A percentile compares a stretch with the other conserved stretches of the same genome.
These are phyloP conservation scores for Cokeromyces recurvatus DNA, from an alignment of 371 early-diverging fungal species.

Conservation along the genomic window DNA sequence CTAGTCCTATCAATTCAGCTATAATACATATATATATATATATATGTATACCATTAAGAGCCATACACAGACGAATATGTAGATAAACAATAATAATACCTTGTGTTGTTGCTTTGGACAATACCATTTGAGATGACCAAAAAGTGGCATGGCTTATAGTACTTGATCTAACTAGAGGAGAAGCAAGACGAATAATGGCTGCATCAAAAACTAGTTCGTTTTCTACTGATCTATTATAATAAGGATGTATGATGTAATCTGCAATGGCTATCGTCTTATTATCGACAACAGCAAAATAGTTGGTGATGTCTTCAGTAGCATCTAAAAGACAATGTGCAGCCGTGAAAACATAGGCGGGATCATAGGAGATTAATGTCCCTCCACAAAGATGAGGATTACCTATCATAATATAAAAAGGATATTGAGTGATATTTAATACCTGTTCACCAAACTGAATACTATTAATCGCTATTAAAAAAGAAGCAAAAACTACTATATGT, in stretches of 20 bases:
- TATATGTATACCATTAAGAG: conserved; percentile 12
- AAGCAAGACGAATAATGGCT: conserved; percentile 29
- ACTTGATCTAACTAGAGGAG: conserved; percentile 19
- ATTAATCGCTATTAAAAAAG: too few relatives aligned
- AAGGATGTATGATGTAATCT: conserved; percentile 37
- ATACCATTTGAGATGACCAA: too few relatives aligned
- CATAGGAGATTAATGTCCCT: conserved; percentile 34
- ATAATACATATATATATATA: not conserved
- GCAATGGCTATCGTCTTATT: conserved; percentile 12
- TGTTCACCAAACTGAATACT: conserved; percentile 29
- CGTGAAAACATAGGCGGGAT: conserved; percentile 39
- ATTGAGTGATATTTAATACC: conserved; percentile 19
- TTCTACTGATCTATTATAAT: conserved; percentile 14
- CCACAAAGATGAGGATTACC: conserved; percentile 50
- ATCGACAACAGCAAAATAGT: too few relatives aligned
- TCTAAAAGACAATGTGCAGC: conserved; percentile 51
- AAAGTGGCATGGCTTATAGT: conserved; percentile 23
- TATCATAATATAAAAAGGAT: conserved; percentile 43
- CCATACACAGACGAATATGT: too few relatives aligned
- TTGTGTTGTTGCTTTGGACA: too few relatives aligned
- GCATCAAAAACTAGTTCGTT: conserved; percentile 33
- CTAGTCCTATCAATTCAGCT: conserved; percentile 36
- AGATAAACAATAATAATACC: too few relatives aligned
- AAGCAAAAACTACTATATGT: too few relatives aligned
- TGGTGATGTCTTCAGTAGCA: conserved; percentile 13